Base-by-base conservation (phyloP, 352 stramenopile genomes). In the Pythium dissotocum region DNA sequence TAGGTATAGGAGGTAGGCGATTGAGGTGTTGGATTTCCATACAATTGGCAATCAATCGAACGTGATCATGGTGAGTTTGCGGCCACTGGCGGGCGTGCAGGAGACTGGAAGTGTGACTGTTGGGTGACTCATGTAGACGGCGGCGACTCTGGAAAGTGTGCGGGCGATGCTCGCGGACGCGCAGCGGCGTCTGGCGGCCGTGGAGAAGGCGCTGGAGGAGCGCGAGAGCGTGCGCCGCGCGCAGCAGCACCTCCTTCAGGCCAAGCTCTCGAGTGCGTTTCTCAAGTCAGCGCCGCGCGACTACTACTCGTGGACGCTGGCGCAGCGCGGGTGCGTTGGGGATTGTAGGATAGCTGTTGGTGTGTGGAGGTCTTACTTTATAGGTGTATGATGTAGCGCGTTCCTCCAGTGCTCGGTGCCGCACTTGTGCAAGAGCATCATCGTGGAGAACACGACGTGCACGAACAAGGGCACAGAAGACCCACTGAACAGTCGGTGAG, bases 371-470 rank as follows among this genome's bases (percentile, higher is more conserved):
- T 36, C 26, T 40, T 13, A 57, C 12, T 30, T 24, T 26, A 4
- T 4, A 21, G 13, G 24, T 57, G 24, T 33, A n/a, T 46, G 54
- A 10, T 71, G 33, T 18, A 33, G 28, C 32, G 64, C 73, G 42
- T 80, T 94, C 48, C 71, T 97, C 24, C 66, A 82, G 14, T 93
- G 85, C 65, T 63, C 70, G 13, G 73, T 84, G 28, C 73, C 79
- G 44, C 89, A 97, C 58, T 70, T 97, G 33, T 97, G 89, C 76
- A 97, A 97, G 75, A 95, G 85, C 65, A 97, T 97, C 63, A 85
- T 97, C 61, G 85, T 97, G 33, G 86, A 97, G 66, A 97, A 97
- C 73, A 88, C 85, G 55, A 77, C 85, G 60, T 95, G 81, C 66
- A 77, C 79, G 32, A 87, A 88, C 68, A 70, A 57, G 28, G 76